phyloP scores from a whole-genome alignment of 176 grass and related monocot genomes.

The Eragrostis curvula region DNA sequence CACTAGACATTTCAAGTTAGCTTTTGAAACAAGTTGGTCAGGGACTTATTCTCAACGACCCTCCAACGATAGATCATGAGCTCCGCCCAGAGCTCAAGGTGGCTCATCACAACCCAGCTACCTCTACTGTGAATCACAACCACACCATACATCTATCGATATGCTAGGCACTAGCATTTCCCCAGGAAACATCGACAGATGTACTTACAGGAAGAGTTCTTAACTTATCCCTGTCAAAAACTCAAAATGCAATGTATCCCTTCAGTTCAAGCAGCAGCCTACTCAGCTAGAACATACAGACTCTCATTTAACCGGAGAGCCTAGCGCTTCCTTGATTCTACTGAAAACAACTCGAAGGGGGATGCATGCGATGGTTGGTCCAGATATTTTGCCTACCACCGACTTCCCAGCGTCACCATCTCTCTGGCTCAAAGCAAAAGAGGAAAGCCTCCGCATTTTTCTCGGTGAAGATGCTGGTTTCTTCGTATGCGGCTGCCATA shows the following conservation, averaged over 20 bases:
- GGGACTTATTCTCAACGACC: neutral
- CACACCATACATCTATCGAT: neutral
- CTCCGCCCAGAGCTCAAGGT: conserved; percentile 5
- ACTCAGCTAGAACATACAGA: neutral
- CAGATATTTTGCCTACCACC: conserved; percentile 49
- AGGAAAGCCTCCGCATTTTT: conserved; percentile 93
- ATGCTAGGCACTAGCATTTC: neutral
- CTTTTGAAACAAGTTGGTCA: neutral
- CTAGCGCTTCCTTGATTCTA: conserved; percentile 86
- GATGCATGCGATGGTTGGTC: conserved; percentile 69
- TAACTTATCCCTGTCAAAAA: neutral
- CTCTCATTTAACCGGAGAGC: conserved; percentile 48
- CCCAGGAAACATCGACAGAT: conserved; percentile 4
- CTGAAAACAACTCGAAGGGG: conserved; percentile 94
- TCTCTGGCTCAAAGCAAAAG: conserved; percentile 53
- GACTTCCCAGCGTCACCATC: conserved; percentile 46
- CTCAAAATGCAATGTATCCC: neutral
- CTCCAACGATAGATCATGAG: neutral
- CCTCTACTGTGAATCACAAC: conserved; percentile 13
- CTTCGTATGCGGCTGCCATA: conserved; percentile 54
- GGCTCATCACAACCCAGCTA: neutral
- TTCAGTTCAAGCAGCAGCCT: neutral
- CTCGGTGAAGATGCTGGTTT: conserved; percentile 55
- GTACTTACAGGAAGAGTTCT: neutral
- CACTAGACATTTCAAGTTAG: neutral